A percentile compares a stretch with the other conserved stretches of the same genome.
Conservation (phyloP, 2,329 filamentous ascomycete genomes). For the Xylariaceae sp. region DNA sequence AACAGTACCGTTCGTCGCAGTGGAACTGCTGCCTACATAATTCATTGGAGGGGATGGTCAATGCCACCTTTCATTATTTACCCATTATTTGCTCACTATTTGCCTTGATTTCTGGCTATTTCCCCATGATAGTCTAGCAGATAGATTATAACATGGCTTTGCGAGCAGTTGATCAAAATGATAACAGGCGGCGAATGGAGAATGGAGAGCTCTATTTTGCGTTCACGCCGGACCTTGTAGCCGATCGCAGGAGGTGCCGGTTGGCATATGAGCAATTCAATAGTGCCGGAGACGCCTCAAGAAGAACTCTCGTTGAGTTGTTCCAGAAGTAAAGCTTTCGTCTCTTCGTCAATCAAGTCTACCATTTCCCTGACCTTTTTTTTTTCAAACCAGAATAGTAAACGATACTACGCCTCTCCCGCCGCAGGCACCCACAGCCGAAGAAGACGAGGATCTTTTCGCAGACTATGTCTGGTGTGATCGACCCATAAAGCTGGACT, state of each 20-base stretch:
- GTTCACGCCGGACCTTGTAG: constrained; percentile 71
- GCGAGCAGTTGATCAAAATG: constrained; percentile 46
- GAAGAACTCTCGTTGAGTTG: constrained; percentile 68
- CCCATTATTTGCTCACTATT: too few relatives aligned
- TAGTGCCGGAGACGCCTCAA: constrained; percentile 61
- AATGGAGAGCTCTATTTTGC: constrained; percentile 75
- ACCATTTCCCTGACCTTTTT: constrained; percentile 11
- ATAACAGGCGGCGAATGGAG: constrained; percentile 63
- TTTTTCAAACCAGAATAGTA: constrained; percentile 57
- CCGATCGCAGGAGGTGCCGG: constrained; percentile 66
- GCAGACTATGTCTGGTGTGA: constrained; percentile 72
- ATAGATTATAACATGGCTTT: constrained; percentile 33
- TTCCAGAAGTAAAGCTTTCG: constrained; percentile 68
- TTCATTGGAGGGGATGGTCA: background rate
- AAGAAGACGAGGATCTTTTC: constrained; percentile 70
- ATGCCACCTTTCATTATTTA: background rate
- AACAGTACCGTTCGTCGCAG: too few relatives aligned
- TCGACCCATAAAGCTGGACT: constrained; percentile 73
- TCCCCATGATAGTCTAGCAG: background rate
- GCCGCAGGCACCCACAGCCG: constrained; percentile 58
- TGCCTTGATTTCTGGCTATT: background rate
- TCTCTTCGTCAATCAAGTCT: background rate
- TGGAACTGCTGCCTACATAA: background rate
- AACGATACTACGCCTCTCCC: constrained; percentile 69
- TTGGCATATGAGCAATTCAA: constrained; percentile 69